These are phyloP conservation scores for Eragrostis tef DNA, from an alignment of 202 grass and related monocot species.

Conservation along the genomic window DNA sequence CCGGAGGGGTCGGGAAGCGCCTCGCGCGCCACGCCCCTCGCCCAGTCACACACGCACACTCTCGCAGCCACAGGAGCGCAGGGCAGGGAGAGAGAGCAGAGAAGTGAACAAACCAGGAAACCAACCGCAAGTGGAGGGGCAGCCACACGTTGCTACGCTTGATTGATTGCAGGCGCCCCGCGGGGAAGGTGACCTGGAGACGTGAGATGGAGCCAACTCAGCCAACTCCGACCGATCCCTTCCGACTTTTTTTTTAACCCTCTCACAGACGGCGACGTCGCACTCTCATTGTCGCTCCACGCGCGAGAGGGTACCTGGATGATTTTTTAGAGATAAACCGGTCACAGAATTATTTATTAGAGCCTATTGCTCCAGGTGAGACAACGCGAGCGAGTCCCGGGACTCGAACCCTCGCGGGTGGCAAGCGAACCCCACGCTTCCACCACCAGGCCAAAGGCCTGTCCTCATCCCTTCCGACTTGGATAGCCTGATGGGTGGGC, in stretches of 20 bases:
- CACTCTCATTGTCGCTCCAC: too few relatives aligned
- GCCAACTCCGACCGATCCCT: background rate
- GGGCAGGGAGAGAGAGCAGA: background rate
- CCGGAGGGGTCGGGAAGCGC: constrained; percentile 18
- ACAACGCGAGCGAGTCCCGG: too few relatives aligned
- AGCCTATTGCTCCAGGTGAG: too few relatives aligned
- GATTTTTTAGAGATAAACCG: too few relatives aligned
- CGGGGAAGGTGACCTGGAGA: constrained; percentile 28
- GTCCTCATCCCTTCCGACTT: background rate
- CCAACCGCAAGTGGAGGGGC: background rate
- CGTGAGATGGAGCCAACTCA: background rate
- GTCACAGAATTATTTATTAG: too few relatives aligned
- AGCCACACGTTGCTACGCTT: constrained; percentile 23
- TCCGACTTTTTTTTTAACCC: too few relatives aligned
- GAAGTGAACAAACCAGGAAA: background rate
- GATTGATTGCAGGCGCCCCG: constrained; percentile 14
- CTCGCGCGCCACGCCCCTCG: background rate
- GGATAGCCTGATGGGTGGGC: constrained; percentile 1
- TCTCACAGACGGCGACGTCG: too few relatives aligned
- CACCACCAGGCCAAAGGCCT: too few relatives aligned
- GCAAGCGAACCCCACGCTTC: too few relatives aligned
- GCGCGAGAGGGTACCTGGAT: too few relatives aligned
- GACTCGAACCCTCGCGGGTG: too few relatives aligned
- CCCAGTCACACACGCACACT: background rate
- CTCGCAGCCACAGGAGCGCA: constrained; percentile 8